A percentile compares a stretch with the other conserved stretches of the same genome.
Conservation (phyloP, 768 basidiomycete species). For the Lanmaoa rubissima region DNA sequence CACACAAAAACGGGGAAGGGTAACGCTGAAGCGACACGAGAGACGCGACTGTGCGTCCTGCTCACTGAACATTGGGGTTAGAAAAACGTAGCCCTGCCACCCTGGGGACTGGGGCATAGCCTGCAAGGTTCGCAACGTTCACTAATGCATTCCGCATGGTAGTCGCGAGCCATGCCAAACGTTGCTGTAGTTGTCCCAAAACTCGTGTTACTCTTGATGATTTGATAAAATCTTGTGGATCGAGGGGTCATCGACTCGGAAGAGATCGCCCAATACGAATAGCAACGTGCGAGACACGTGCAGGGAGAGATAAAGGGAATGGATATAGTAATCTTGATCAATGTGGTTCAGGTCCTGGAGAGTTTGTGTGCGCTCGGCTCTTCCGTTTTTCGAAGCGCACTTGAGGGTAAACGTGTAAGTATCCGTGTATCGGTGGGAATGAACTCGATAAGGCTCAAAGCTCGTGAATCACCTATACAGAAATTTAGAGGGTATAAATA, state of each 20-base stretch:
- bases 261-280: neutral
- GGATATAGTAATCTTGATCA: neutral
- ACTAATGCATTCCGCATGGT: neutral
- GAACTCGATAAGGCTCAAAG: neutral
- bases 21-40: neutral
- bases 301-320: neutral
- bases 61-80: neutral
- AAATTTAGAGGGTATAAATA: neutral
- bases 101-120: neutral
- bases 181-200: neutral
- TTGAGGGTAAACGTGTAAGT: neutral
- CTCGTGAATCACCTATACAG: neutral
- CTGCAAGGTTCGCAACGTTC: neutral
- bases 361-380: too few relatives aligned
- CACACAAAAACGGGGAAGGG: neutral
- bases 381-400: neutral
- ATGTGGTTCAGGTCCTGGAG: neutral
- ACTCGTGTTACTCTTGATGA: neutral
- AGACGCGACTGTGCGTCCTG: neutral
- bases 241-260: neutral
- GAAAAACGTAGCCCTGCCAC: neutral
- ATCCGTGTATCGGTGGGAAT: neutral
- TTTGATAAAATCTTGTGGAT: neutral
- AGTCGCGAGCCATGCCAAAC: neutral
- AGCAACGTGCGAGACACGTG: slow-evolving; percentile 10